phyloP scores from a whole-genome alignment of 768 basidiomycete species.

The Lentinula sp. region DNA sequence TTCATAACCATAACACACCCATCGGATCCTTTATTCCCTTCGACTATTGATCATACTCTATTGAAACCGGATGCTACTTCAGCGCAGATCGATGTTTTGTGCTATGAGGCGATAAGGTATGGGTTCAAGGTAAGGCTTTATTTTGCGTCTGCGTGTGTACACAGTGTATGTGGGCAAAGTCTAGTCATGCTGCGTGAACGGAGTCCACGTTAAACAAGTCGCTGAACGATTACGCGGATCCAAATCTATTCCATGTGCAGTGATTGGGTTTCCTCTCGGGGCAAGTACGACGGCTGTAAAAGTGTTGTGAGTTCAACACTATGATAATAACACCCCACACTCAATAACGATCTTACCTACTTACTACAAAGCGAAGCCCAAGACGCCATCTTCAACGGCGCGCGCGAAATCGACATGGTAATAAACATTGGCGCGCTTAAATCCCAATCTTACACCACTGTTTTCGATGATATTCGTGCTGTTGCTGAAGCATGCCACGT shows the following conservation, averaged over 20 bases:
- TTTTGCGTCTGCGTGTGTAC: not conserved
- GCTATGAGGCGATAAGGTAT: conserved; percentile 40
- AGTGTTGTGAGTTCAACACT: conserved; percentile 31
- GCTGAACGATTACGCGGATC: conserved; percentile 31
- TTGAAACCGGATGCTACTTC: conserved; percentile 44
- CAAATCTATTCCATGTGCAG: conserved; percentile 35
- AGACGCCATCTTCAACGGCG: conserved; percentile 40
- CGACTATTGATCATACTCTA: conserved; percentile 42
- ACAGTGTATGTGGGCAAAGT: not conserved
- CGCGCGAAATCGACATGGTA: conserved; percentile 47
- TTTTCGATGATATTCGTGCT: conserved; percentile 33
- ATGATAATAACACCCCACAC: not conserved
- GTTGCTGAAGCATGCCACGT: conserved; percentile 27
- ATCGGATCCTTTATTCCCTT: conserved; percentile 20
- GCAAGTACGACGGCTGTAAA: conserved; percentile 37
- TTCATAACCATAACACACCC: conserved; percentile 10
- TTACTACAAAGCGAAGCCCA: conserved; percentile 32
- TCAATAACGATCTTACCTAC: too few relatives aligned
- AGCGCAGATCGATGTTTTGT: conserved; percentile 38
- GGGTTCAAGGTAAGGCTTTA: conserved; percentile 37
- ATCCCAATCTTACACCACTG: conserved; percentile 25
- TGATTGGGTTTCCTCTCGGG: conserved; percentile 48
- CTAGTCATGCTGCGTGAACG: conserved; percentile 50
- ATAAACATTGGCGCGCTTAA: conserved; percentile 43
- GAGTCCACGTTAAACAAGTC: conserved; percentile 36